Base-by-base conservation (phyloP, 164 flowering plant genomes). In the Sextonia rubra region DNA sequence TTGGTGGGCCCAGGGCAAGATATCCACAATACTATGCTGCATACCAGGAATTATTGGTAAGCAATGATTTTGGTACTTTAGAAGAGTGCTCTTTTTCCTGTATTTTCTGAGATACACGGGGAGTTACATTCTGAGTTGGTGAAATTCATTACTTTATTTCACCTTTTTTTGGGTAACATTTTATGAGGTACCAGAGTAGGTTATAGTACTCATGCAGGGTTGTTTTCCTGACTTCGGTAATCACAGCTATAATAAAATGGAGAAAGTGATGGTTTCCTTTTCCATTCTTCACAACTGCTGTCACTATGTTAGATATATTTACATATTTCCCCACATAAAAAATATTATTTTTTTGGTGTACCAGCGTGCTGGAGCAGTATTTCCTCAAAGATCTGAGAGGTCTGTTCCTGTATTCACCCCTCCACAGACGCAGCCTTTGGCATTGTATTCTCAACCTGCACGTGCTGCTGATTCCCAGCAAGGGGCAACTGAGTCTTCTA, bases 291-390 rank as follows among this genome's bases (percentile, higher is more conserved):
- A 18, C 37, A 25, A 25, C 30, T 29, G 15, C 17, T 64, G 27
- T 20, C 67, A 64, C 47, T 29, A 26, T 68, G 12, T 47, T 24
- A 47, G 47, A 47, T 15, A 17, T n/a, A 65, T 4, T 44, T 11
- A 25, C 24, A n/a, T n/a, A 47, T 27, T 6, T 27, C 68, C 37
- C 37, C 37, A 30, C 4, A 30, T 30, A 32, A 32, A 32, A 32
- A 32, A 6, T 32, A 6, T 32, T 32, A 32, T 1, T 17, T 17
- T 73, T 0, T 48, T 56, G 66, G 30, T 73, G 25, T 77, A 71
- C 72, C 90, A 94, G 99, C 97, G 97, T 68, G 87, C 92, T 74
- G 99, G 99, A 68, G 99, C 94, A 77, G 97, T 90, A 27, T 93
- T 96, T 81, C 99, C 99, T 76, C 92, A 86, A 79, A 86, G 91